Base-by-base conservation (phyloP, 192 early-diverging fungal species). In the Linnemannia hyalina region DNA sequence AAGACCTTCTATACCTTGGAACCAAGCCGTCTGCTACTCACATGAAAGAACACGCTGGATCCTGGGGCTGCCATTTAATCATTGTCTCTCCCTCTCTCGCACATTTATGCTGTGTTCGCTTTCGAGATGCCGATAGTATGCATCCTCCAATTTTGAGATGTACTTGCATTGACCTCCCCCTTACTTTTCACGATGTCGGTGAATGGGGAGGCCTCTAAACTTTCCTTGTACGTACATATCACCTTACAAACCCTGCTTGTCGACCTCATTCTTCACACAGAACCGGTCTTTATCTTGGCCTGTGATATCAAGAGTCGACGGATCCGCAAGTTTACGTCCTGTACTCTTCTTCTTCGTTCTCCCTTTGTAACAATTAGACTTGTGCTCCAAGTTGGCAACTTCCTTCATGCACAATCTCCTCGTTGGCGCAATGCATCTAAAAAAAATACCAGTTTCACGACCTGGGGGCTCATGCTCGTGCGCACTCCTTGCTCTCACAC, bases 21-120 rank as follows among this genome's bases (percentile, higher is more conserved):
- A 29, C 60, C 29, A 23, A 60, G n/a, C 7, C 6, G 7, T 26
- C 26, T 65, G 13, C 16, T 3, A 0, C 60, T 65, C 60, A 65
- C 60, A 65, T 65, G 60, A 65, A 65, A 65, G 26, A 65, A 35
- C 11, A 65, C 60, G 4, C 32, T 65, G 60, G 23, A 65, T 65
- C 60, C 60, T 32, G 29, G 29, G 26, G 23, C 60, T 32, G 5
- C 18, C 18, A 22, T 52, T 18, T 20, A 52, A 20, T 52, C 60
- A 35, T 1, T 0, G 11, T 10, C 0, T 65, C 11, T 65, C 29
- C 10, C 13, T 15, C 29, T 15, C 10, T 65, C 3, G 10, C 29
- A 4, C 60, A 65, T 65, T 65, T 65, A 65, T 65, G 60, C 60
- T 65, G 60, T 65, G 60, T 65, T 65, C 29, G 29, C 29, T 65